phyloP scores from a whole-genome alignment of 495 filamentous ascomycete species.

The Pyrenula massariospora region DNA sequence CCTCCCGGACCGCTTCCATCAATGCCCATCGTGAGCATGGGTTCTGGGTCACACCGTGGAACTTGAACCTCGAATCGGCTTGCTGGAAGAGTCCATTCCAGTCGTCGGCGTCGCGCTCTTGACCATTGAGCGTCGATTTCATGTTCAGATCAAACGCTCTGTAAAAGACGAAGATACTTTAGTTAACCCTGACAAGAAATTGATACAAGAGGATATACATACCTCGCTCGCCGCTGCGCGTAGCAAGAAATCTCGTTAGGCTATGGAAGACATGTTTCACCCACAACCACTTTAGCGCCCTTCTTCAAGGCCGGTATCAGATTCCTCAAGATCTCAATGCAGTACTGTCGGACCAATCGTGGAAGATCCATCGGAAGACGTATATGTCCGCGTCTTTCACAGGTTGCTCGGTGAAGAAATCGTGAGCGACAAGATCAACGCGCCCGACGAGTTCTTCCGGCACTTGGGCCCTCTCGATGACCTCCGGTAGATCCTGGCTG shows the following conservation, averaged over 20 bases:
- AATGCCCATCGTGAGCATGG: neutral
- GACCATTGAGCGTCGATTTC: neutral
- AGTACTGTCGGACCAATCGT: slow-evolving; percentile 35
- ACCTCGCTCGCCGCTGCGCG: slow-evolving; percentile 1
- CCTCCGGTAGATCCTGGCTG: neutral
- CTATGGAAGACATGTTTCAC: slow-evolving; percentile 30
- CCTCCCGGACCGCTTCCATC: neutral
- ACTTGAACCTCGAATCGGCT: neutral
- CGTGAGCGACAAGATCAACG: neutral
- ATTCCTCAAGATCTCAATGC: slow-evolving; percentile 23
- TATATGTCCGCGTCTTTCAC: slow-evolving; percentile 31
- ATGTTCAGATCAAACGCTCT: slow-evolving; percentile 1
- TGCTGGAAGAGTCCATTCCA: neutral
- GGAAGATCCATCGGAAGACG: slow-evolving; percentile 35
- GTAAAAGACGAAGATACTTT: neutral
- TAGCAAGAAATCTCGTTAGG: neutral
- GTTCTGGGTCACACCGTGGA: neutral
- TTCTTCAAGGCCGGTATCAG: slow-evolving; percentile 26
- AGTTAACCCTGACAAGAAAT: neutral
- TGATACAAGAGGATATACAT: neutral
- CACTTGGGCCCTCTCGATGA: neutral
- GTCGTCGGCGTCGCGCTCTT: neutral
- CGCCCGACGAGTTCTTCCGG: neutral
- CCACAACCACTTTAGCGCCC: slow-evolving; percentile 27
- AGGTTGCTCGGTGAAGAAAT: slow-evolving; percentile 30